phyloP scores from a whole-genome alignment of 139 green algal species.

The Chlorella sp. region DNA sequence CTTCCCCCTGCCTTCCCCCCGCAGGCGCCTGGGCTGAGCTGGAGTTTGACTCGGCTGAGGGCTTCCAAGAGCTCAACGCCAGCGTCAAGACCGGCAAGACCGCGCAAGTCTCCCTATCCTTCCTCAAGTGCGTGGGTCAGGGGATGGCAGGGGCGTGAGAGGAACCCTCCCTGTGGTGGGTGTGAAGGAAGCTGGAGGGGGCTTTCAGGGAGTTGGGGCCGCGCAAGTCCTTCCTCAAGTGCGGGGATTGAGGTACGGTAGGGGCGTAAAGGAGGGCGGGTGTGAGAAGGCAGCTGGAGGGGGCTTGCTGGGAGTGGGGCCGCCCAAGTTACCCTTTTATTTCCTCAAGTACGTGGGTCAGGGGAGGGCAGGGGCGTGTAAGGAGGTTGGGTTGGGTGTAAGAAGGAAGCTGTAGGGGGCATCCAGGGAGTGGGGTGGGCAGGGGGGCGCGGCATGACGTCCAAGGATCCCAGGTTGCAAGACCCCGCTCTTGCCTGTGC shows the following conservation, averaged over 20 bases:
- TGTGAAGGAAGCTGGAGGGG: neutral
- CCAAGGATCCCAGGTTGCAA: no score
- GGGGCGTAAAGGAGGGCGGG: no score
- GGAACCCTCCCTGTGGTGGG: no score
- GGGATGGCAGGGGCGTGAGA: neutral
- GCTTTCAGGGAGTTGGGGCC: neutral
- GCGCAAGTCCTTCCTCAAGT: no score
- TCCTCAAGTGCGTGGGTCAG: neutral
- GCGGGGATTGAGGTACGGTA: no score
- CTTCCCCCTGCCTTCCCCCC: neutral
- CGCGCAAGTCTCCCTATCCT: neutral
- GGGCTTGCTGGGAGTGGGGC: no score
- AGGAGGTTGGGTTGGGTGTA: neutral
- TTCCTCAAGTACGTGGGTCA: neutral
- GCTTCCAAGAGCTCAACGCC: neutral
- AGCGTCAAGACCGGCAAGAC: neutral
- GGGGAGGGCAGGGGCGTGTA: no score
- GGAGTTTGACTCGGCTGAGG: neutral
- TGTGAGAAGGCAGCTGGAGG: no score
- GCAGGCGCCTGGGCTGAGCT: constrained; percentile 5
- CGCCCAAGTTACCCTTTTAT: neutral
- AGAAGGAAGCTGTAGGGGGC: neutral
- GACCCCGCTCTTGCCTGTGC: no score
- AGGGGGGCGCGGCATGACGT: no score
- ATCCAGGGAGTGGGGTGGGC: no score